Evolutionary conservation across 192 early-diverging fungal species (phyloP).

Genomic region (Backusella circina): DNA sequence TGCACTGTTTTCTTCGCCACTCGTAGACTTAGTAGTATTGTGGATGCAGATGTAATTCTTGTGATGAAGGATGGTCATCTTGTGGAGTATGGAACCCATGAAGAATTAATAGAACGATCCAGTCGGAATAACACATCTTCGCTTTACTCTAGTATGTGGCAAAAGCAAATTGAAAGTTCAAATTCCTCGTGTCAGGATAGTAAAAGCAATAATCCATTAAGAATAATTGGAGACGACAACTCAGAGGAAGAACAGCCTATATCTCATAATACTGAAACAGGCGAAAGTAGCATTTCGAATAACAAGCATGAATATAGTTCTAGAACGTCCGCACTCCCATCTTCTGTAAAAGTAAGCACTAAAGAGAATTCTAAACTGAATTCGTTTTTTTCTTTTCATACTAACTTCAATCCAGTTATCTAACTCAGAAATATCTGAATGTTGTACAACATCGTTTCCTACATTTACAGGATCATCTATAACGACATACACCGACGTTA

Average conservation of each 20-base stretch:
- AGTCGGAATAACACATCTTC: conserved; percentile 35
- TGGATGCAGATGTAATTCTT: conserved; percentile 80
- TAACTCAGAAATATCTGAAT: not conserved
- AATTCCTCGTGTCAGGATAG: not conserved
- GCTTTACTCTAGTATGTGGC: conserved; percentile 88
- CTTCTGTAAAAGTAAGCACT: not conserved
- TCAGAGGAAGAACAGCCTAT: not conserved
- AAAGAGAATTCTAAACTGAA: not conserved
- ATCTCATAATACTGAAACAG: not conserved
- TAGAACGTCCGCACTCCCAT: not conserved
- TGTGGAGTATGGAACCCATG: conserved; percentile 79
- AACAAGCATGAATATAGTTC: not conserved
- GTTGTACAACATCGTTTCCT: not conserved
- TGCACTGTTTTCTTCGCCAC: conserved; percentile 86
- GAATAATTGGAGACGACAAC: not conserved
- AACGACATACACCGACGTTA: not conserved
- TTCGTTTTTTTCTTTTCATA: not conserved
- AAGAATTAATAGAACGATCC: conserved; percentile 55
- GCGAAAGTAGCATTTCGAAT: not conserved
- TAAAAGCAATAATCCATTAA: not conserved
- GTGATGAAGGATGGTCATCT: conserved; percentile 78
- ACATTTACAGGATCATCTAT: not conserved
- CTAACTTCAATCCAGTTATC: not conserved
- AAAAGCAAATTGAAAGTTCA: conserved; percentile 71
- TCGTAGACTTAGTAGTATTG: conserved; percentile 79